Evolutionary conservation across 2,329 filamentous ascomycete genomes (phyloP).

Genomic region (Fusarium devonianum): DNA sequence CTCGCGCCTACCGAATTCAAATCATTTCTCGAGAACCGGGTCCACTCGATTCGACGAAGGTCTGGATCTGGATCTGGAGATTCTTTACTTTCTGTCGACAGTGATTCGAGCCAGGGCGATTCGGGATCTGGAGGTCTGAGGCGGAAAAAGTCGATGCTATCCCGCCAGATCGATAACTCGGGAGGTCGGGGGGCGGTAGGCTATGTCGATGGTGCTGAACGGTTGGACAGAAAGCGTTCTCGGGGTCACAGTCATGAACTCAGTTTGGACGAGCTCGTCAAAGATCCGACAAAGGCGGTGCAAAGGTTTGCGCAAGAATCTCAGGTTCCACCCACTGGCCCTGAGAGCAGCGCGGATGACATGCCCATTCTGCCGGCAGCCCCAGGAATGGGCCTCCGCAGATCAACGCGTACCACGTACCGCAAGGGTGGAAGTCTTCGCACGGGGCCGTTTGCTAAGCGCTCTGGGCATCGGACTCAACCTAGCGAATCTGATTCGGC

Average conservation of each 20-base stretch:
- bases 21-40: constrained; percentile 91
- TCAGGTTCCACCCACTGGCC: constrained; percentile 53
- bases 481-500: constrained; percentile 59
- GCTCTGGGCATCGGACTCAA: constrained; percentile 67
- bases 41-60: constrained; percentile 85
- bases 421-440: constrained; percentile 83
- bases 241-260: constrained; percentile 65
- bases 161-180: constrained; percentile 83
- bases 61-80: constrained; percentile 84
- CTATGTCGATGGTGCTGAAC: constrained; percentile 85
- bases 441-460: constrained; percentile 78
- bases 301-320: constrained; percentile 70
- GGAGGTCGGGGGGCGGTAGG: constrained; percentile 63
- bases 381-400: constrained; percentile 79
- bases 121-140: constrained; percentile 70
- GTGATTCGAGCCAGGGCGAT: constrained; percentile 58
- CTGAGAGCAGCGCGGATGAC: constrained; percentile 66
- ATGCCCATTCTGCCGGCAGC: constrained; percentile 85
- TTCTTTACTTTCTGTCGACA: constrained; percentile 66
- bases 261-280: constrained; percentile 82
- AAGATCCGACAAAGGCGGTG: constrained; percentile 76
- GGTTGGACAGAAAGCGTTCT: constrained; percentile 77
- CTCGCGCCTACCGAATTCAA: constrained; percentile 96
- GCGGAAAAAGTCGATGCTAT: constrained; percentile 95
- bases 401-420: constrained; percentile 92